Conservation (phyloP, 2,329 filamentous ascomycete genomes). For the Colletotrichum plurivorum region DNA sequence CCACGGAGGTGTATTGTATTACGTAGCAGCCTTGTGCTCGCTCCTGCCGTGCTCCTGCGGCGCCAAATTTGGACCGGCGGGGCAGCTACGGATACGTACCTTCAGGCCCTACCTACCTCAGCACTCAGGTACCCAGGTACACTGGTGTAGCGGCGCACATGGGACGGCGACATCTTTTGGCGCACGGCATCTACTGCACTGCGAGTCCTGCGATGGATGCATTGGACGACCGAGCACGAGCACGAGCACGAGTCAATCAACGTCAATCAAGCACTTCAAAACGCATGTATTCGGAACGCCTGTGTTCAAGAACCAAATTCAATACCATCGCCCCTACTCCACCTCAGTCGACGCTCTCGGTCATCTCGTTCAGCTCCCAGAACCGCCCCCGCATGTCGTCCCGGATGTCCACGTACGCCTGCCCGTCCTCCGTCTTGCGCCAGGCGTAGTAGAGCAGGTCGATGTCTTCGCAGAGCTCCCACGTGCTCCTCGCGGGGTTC, state of each 20-base stretch:
- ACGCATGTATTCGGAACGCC: not conserved
- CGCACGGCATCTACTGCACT: slow-evolving; percentile 16
- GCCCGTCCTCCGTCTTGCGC: slow-evolving; percentile 50
- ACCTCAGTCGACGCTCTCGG: too few relatives aligned
- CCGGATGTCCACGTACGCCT: slow-evolving; percentile 50
- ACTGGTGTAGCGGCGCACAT: not conserved
- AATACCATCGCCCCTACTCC: not conserved
- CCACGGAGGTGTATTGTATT: too few relatives aligned
- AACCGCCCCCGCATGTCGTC: slow-evolving; percentile 35
- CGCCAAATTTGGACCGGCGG: not conserved
- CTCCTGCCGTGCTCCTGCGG: too few relatives aligned
- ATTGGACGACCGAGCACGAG: slow-evolving; percentile 13
- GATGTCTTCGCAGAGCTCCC: slow-evolving; percentile 34
- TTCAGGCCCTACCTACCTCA: not conserved
- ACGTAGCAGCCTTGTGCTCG: not conserved
- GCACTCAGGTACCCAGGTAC: not conserved
- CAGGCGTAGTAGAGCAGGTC: slow-evolving; percentile 48
- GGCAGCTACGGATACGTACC: slow-evolving; percentile 2
- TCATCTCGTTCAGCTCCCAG: slow-evolving; percentile 26
- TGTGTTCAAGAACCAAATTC: not conserved
- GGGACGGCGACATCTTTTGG: not conserved
- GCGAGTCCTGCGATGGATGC: slow-evolving; percentile 9
- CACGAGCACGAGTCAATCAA: not conserved
- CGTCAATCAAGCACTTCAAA: too few relatives aligned
- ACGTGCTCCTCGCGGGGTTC: slow-evolving; percentile 9